Conservation (phyloP, 2,329 filamentous ascomycete species). For the Thelonectria blattea region DNA sequence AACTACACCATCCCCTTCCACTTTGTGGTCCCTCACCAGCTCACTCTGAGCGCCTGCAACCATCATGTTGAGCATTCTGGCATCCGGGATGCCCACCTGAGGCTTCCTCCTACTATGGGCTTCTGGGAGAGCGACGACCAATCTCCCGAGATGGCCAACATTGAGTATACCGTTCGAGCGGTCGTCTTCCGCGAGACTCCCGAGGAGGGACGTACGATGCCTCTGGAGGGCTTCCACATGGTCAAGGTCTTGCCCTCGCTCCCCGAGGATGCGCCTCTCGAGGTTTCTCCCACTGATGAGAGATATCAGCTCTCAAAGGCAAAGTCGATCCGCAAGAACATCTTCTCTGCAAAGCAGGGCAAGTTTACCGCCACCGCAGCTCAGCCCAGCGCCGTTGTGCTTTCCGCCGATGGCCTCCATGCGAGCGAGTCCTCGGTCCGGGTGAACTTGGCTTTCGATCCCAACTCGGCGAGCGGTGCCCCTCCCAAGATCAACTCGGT, state of each 20-base stretch:
- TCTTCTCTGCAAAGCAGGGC: slow-evolving; percentile 59
- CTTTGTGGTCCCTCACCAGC: slow-evolving; percentile 64
- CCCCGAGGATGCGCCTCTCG: slow-evolving; percentile 58
- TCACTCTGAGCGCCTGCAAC: slow-evolving; percentile 62
- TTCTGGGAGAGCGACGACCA: slow-evolving; percentile 62
- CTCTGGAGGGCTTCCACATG: slow-evolving; percentile 51
- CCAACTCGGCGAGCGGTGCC: slow-evolving; percentile 48
- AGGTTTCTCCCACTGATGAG: slow-evolving; percentile 53
- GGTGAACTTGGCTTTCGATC: slow-evolving; percentile 56
- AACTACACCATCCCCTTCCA: slow-evolving; percentile 62
- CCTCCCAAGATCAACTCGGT: slow-evolving; percentile 58
- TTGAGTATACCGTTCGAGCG: slow-evolving; percentile 61
- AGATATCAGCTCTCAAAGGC: slow-evolving; percentile 57
- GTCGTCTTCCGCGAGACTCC: slow-evolving; percentile 43
- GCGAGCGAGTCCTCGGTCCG: slow-evolving; percentile 50
- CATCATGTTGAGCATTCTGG: slow-evolving; percentile 53
- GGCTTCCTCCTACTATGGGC: slow-evolving; percentile 59
- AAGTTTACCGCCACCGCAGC: slow-evolving; percentile 52
- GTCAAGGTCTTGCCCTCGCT: slow-evolving; percentile 60
- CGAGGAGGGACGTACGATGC: slow-evolving; percentile 37
- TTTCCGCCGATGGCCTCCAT: slow-evolving; percentile 55
- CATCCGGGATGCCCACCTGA: slow-evolving; percentile 58
- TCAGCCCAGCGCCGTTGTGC: slow-evolving; percentile 56
- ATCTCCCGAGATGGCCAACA: slow-evolving; percentile 59
- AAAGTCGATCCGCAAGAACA: slow-evolving; percentile 59